Evolutionary conservation across 805 yeast genomes (phyloP), one percentile per base, ranked within the genome.

Genomic region (Candida adriatica): DNA sequence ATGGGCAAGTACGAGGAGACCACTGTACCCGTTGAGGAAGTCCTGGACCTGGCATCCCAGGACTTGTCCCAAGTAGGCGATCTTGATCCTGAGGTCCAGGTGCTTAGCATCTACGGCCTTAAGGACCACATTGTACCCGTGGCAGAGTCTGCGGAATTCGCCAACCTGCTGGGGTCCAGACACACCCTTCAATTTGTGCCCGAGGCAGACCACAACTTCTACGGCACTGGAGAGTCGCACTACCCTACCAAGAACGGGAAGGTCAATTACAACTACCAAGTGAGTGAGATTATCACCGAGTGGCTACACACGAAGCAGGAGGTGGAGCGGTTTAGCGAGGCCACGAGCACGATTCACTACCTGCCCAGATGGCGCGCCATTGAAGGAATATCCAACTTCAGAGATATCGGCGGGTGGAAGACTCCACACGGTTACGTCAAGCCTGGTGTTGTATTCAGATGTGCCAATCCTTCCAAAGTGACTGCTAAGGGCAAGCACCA

Each of bases 151-250:
- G 66, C 78, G 1, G 45, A 44, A 22, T 85, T 62, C 58, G 73
- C 81, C 6, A 74, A 79, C 43, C 42, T 59, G 8, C 68, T 87
- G 29, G 67, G 64, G 3, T 49, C 52, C 5, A 72, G 87, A 14
- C 79, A 81, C 43, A 61, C 65, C 4, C 58, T 86, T 33, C 61
- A 63, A 22, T 52, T 84, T 6, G 59, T 88, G 8, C 70, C 72
- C 1, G 64, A 62, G 27, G 95, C 95, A 0, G 88, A 85, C 51
- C 97, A 88, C 55, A 84, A 82, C 46, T 87, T 69, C 49, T 81
- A 69, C 49, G 90, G 92, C 0, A 40, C 49, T 1, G 48, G 54
- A 3, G 58, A 45, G 8, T 61, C 68, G 27, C 45, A 55, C 13
- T 41, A 62, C 14, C 82, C 84, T 1, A 68, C 51, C 30, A 53